Percentiles rank a stretch among this genome's conserved stretches.
Evolutionary conservation across 1,284 basidiomycete species (phyloP).

Genomic region (Wallemia mellicola): DNA sequence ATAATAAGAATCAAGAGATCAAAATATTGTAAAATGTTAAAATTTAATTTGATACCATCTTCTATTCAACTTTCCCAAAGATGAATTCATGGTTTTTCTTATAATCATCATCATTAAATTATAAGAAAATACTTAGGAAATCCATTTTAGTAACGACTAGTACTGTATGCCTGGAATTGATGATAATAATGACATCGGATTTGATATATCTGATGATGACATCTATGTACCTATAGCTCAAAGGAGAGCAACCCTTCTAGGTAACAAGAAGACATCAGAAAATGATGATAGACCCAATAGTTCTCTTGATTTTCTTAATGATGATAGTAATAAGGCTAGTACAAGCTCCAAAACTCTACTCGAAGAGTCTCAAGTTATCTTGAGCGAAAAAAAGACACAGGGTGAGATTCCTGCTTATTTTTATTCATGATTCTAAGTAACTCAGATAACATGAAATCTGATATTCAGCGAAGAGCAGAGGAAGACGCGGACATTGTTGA

Average conservation of each 20-base stretch:
- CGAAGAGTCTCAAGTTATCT: slow-evolving; percentile 74
- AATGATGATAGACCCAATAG: slow-evolving; percentile 24
- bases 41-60: too few species aligned
- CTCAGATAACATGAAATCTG: too few species aligned
- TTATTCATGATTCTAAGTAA: too few species aligned
- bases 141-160: too few species aligned
- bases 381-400: slow-evolving; percentile 43
- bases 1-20: too few species aligned
- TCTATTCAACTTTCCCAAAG: too few species aligned
- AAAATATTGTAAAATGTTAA: too few species aligned
- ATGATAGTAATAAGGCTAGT: slow-evolving; percentile 32
- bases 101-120: too few species aligned
- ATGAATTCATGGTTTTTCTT: too few species aligned
- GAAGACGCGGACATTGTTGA: slow-evolving; percentile 67
- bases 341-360: slow-evolving; percentile 45
- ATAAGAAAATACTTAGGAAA: too few species aligned
- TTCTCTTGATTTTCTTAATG: slow-evolving; percentile 38
- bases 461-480: slow-evolving; percentile 52
- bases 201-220: slow-evolving; percentile 30
- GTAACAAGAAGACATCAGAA: slow-evolving; percentile 9
- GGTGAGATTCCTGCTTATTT: too few species aligned
- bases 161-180: background rate
- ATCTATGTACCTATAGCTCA: slow-evolving; percentile 71
- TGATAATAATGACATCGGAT: background rate
- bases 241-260: slow-evolving; percentile 29